Percentiles rank a stretch among this genome's conserved stretches.
These are phyloP conservation scores for Ophiostoma sp. DNA, from an alignment of 2,329 filamentous ascomycete species.

Conservation along the genomic window DNA sequence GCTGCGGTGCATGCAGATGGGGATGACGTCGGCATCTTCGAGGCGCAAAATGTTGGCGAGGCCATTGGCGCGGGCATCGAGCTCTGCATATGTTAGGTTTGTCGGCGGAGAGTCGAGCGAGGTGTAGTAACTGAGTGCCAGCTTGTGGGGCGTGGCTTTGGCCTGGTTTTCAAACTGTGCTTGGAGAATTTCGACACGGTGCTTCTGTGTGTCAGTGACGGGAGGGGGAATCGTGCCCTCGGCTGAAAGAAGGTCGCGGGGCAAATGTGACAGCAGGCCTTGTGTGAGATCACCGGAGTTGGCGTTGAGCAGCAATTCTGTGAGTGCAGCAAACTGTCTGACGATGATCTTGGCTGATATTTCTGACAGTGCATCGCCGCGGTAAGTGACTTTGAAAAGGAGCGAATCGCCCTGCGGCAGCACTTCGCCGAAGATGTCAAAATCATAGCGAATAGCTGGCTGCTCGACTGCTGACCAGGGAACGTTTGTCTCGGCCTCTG, in stretches of 20 bases:
- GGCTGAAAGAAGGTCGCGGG: slow-evolving; percentile 21
- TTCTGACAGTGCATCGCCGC: slow-evolving; percentile 28
- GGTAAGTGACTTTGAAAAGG: slow-evolving; percentile 29
- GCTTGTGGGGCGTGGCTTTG: slow-evolving; percentile 25
- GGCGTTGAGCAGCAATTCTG: slow-evolving; percentile 26
- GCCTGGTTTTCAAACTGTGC: slow-evolving; percentile 34
- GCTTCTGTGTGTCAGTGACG: not conserved
- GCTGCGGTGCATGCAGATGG: slow-evolving; percentile 43
- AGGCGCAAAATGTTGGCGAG: slow-evolving; percentile 34
- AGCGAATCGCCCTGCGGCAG: slow-evolving; percentile 22
- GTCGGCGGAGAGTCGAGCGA: slow-evolving; percentile 33
- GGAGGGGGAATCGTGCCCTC: slow-evolving; percentile 8
- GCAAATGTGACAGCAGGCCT: slow-evolving; percentile 24
- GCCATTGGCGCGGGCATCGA: slow-evolving; percentile 38
- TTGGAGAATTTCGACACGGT: slow-evolving; percentile 32
- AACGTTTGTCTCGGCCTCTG: not conserved
- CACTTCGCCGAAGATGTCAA: slow-evolving; percentile 30
- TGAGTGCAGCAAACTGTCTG: slow-evolving; percentile 30
- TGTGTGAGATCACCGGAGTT: slow-evolving; percentile 26
- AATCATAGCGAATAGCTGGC: slow-evolving; percentile 30
- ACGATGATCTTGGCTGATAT: slow-evolving; percentile 28
- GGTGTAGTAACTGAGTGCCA: slow-evolving; percentile 29
- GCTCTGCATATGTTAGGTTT: slow-evolving; percentile 39
- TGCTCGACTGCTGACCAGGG: slow-evolving; percentile 26
- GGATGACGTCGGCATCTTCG: slow-evolving; percentile 37